Evolutionary conservation across 2,329 filamentous ascomycete genomes (phyloP).

Genomic region (Rutstroemia sydowiana): DNA sequence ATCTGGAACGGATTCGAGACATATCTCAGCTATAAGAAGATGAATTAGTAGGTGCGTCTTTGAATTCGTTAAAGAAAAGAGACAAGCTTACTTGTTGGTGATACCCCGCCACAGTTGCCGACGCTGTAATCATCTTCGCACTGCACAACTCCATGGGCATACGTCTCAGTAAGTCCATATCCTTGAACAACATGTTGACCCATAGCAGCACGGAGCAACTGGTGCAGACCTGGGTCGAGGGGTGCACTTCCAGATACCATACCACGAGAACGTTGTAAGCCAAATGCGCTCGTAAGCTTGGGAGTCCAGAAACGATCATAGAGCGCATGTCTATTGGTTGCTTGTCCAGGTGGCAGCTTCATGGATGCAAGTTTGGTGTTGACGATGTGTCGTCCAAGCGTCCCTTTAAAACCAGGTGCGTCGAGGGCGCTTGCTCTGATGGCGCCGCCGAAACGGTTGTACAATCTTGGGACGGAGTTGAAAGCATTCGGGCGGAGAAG

Average conservation of each 20-base stretch:
- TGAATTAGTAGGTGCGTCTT: background rate
- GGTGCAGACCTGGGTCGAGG: slow-evolving; percentile 78
- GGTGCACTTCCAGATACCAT: slow-evolving; percentile 89
- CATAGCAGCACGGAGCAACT: slow-evolving; percentile 80
- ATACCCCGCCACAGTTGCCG: slow-evolving; percentile 75
- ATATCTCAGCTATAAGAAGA: slow-evolving; percentile 57
- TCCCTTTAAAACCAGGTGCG: slow-evolving; percentile 70
- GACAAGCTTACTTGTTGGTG: slow-evolving; percentile 32
- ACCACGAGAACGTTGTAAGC: slow-evolving; percentile 62
- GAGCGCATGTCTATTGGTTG: slow-evolving; percentile 70
- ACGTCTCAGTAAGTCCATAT: slow-evolving; percentile 91
- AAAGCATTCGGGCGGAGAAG: slow-evolving; percentile 74
- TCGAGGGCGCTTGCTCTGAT: slow-evolving; percentile 75
- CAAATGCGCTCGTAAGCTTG: slow-evolving; percentile 78
- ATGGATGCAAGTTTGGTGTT: slow-evolving; percentile 73
- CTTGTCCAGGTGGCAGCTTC: slow-evolving; percentile 61
- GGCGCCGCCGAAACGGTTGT: slow-evolving; percentile 79
- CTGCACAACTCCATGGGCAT: slow-evolving; percentile 70
- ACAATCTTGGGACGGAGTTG: slow-evolving; percentile 83
- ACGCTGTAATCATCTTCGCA: slow-evolving; percentile 60
- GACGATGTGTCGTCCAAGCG: slow-evolving; percentile 73
- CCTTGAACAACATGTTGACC: slow-evolving; percentile 76
- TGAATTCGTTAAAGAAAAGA: background rate
- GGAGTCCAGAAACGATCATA: slow-evolving; percentile 86
- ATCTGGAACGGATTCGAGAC: slow-evolving; percentile 80